Percentiles rank a stretch among this genome's conserved stretches.
phyloP scores from a whole-genome alignment of 2,329 filamentous ascomycete genomes.

The Fusarium globosum region DNA sequence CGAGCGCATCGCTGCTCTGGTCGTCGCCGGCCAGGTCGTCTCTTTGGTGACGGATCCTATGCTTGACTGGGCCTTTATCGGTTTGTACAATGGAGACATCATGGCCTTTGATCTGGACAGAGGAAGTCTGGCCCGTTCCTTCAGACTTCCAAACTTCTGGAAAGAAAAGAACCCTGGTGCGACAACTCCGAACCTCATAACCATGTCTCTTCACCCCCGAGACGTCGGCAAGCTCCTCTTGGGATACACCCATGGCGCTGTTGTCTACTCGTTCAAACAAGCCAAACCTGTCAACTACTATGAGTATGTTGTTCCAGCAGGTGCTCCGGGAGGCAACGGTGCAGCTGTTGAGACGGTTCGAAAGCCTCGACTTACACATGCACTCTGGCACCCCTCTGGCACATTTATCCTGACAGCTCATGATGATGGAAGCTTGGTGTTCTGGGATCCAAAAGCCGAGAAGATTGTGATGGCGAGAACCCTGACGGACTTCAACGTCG shows the following conservation, averaged over 20 bases:
- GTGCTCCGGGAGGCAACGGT: slow-evolving; percentile 85
- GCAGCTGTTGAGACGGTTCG: slow-evolving; percentile 70
- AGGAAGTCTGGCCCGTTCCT: slow-evolving; percentile 73
- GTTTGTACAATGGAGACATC: slow-evolving; percentile 83
- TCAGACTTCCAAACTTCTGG: slow-evolving; percentile 92
- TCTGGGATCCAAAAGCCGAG: slow-evolving; percentile 94
- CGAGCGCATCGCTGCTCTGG: slow-evolving; percentile 73
- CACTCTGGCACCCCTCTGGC: slow-evolving; percentile 93
- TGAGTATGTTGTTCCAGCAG: slow-evolving; percentile 82
- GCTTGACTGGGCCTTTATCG: slow-evolving; percentile 92
- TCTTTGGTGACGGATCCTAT: slow-evolving; percentile 85
- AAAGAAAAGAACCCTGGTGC: slow-evolving; percentile 75
- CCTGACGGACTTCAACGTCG: slow-evolving; percentile 76
- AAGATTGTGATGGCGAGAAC: slow-evolving; percentile 86
- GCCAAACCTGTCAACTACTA: slow-evolving; percentile 82
- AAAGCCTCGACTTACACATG: slow-evolving; percentile 81
- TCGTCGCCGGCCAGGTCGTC: slow-evolving; percentile 80
- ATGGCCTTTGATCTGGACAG: slow-evolving; percentile 94
- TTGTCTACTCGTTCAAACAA: slow-evolving; percentile 95
- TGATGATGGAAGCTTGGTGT: slow-evolving; percentile 89
- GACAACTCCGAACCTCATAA: slow-evolving; percentile 71
- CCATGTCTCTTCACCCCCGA: slow-evolving; percentile 85
- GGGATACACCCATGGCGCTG: slow-evolving; percentile 88
- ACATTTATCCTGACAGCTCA: slow-evolving; percentile 89
- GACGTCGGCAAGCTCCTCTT: slow-evolving; percentile 93